Percentiles rank a stretch among this genome's conserved stretches.
Evolutionary conservation across 345 rosid species (phyloP).

Genomic region (Arabis alpina): DNA sequence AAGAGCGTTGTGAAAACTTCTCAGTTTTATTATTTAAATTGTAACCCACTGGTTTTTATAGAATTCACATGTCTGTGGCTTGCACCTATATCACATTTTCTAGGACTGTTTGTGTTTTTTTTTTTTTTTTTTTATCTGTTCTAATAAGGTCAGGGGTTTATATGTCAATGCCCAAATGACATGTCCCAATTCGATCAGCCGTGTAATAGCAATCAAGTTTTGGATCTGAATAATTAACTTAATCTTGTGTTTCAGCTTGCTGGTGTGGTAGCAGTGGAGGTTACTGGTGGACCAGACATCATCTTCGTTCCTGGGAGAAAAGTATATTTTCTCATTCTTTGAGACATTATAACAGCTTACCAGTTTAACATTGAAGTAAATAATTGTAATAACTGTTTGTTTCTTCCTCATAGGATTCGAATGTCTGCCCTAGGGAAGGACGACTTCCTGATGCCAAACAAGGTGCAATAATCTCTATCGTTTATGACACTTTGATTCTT

Average conservation of each 20-base stretch:
- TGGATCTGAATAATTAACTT: neutral
- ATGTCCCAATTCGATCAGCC: neutral
- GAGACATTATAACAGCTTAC: conserved; percentile 20
- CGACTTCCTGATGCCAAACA: conserved; percentile 87
- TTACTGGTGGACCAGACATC: conserved; percentile 90
- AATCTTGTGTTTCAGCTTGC: conserved; percentile 62
- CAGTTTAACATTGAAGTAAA: conserved; percentile 12
- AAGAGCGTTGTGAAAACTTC: neutral
- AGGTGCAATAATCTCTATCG: conserved; percentile 50
- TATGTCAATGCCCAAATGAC: neutral
- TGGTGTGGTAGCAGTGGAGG: conserved; percentile 96
- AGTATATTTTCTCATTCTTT: conserved; percentile 44
- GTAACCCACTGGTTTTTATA: neutral
- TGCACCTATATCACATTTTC: neutral
- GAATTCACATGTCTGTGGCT: neutral
- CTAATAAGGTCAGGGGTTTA: neutral
- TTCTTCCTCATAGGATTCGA: conserved; percentile 66
- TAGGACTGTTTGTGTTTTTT: neutral
- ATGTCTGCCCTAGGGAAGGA: conserved; percentile 71
- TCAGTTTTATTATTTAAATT: neutral
- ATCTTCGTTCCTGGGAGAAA: conserved; percentile 89
- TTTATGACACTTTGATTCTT: neutral
- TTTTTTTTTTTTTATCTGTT: neutral
- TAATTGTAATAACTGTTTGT: conserved; percentile 20
- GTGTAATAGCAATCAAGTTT: neutral